phyloP scores from a whole-genome alignment of 257 asterid species.

The Cruciata laevipes region DNA sequence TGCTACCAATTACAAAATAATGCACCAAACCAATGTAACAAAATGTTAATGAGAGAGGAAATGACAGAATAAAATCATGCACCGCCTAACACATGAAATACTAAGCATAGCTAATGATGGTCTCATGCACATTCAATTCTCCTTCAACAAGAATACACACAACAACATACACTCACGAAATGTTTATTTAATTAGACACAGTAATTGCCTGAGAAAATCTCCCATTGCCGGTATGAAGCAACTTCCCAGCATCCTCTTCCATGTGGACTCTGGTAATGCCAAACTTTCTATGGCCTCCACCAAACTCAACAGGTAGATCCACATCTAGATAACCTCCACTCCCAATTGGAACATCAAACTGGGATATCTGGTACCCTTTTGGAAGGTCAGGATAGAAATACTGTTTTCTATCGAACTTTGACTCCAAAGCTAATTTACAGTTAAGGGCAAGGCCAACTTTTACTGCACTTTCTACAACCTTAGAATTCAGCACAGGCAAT shows the following conservation, averaged over 20 bases:
- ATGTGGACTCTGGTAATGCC: constrained; percentile 94
- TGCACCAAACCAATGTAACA: neutral
- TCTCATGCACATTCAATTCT: neutral
- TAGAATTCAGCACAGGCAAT: constrained; percentile 86
- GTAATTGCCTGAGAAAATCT: constrained; percentile 66
- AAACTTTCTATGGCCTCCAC: constrained; percentile 92
- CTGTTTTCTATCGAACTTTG: constrained; percentile 93
- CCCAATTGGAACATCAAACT: constrained; percentile 88
- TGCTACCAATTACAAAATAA: neutral
- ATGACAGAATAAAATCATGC: neutral
- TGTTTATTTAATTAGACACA: neutral
- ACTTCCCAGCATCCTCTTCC: constrained; percentile 99
- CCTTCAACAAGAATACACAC: neutral
- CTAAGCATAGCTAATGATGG: neutral
- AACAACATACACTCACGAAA: neutral
- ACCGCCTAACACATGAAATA: constrained; percentile 7
- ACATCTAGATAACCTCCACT: constrained; percentile 70
- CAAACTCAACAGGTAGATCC: constrained; percentile 88
- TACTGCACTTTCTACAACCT: constrained; percentile 72
- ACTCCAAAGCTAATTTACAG: constrained; percentile 59
- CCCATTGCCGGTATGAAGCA: constrained; percentile 71
- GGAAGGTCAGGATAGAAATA: constrained; percentile 96
- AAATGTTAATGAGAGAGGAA: neutral
- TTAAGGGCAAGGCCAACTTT: constrained; percentile 84
- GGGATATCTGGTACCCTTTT: constrained; percentile 96